These are phyloP conservation scores for Xerocomellus dryophilus DNA, from an alignment of 768 basidiomycete species.

Conservation along the genomic window DNA sequence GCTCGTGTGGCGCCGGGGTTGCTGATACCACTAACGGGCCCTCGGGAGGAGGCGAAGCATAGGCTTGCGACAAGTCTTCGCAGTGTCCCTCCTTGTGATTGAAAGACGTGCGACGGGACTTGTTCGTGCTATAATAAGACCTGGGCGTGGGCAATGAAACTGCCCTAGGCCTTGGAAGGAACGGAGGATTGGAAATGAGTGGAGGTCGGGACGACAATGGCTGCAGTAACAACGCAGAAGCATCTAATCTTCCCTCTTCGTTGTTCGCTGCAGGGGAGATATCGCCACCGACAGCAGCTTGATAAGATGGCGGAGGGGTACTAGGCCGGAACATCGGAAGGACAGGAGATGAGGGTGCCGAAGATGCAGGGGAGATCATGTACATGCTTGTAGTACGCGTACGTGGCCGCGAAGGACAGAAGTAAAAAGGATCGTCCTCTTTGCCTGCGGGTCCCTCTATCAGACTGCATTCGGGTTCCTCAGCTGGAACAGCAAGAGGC, in stretches of 20 bases:
- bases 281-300: conserved; percentile 6
- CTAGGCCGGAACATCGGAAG: conserved; percentile 25
- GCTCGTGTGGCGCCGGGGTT: conserved; percentile 18
- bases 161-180: conserved; percentile 25
- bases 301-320: conserved; percentile 28
- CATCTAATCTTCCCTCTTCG: conserved; percentile 12
- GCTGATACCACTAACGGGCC: conserved; percentile 25
- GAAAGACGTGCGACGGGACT: conserved; percentile 18
- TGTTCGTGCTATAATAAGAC: conserved; percentile 1
- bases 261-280: neutral
- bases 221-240: conserved; percentile 29
- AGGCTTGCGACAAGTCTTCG: conserved; percentile 30
- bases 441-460: conserved; percentile 5
- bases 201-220: conserved; percentile 23
- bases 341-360: conserved; percentile 3
- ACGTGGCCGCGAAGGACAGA: conserved; percentile 21
- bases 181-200: conserved; percentile 6
- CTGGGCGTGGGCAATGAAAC: conserved; percentile 21
- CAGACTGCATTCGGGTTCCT: neutral
- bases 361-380: conserved; percentile 3
- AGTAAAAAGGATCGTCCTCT: conserved; percentile 26
- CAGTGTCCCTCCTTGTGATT: conserved; percentile 17
- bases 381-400: conserved; percentile 32
- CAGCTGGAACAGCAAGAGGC: neutral
- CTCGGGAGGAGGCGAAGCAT: conserved; percentile 29